Percentiles rank a stretch among this genome's conserved stretches.
These are phyloP conservation scores for Hypoxylon sp. DNA, from an alignment of 2,329 filamentous ascomycete genomes.

Conservation along the genomic window DNA sequence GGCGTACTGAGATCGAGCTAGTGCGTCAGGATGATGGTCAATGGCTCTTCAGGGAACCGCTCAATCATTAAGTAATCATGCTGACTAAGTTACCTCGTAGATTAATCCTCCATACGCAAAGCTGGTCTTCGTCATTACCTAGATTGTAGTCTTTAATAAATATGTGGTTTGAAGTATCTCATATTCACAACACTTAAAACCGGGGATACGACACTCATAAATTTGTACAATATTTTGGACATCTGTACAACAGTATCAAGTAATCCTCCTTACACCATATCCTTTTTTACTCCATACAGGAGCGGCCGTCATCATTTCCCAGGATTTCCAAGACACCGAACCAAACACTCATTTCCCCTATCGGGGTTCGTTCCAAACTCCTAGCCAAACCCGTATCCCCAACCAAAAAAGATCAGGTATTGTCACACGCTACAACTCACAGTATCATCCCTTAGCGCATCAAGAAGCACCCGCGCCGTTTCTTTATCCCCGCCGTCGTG, in stretches of 20 bases:
- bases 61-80: conserved; percentile 1
- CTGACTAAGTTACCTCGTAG: not conserved
- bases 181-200: not conserved
- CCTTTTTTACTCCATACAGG: not conserved
- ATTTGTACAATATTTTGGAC: conserved; percentile 3
- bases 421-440: conserved; percentile 42
- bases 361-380: conserved; percentile 16
- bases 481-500: conserved; percentile 56
- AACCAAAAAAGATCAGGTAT: not conserved
- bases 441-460: conserved; percentile 55
- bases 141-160: conserved; percentile 6
- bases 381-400: not conserved
- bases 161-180: not conserved
- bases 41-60: conserved; percentile 56
- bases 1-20: conserved; percentile 55
- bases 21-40: conserved; percentile 54
- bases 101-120: not conserved
- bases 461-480: conserved; percentile 58
- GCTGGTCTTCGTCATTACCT: conserved; percentile 5
- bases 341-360: not conserved
- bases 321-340: not conserved
- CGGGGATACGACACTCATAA: not conserved
- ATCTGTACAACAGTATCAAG: not conserved
- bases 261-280: not conserved
- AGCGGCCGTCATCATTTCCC: not conserved